Evolutionary conservation across 73 alveolate genomes (phyloP).

Genomic region (Tetrahymena malaccensis): DNA sequence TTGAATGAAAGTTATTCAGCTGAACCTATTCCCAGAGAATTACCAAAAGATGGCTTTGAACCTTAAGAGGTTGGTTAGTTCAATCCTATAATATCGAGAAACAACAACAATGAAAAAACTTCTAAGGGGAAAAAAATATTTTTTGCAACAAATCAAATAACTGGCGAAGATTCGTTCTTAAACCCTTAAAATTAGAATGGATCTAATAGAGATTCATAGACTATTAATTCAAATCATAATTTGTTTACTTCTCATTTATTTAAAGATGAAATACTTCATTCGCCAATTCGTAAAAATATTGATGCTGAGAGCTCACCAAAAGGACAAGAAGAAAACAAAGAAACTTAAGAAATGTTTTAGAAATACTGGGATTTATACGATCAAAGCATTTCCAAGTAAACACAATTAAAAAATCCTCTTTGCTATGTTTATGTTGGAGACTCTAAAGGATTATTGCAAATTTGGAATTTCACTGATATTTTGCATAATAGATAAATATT

Average conservation of each 20-base stretch:
- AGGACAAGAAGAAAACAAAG: constrained; percentile 25
- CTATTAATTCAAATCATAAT: background rate
- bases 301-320: background rate
- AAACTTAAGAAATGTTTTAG: constrained; percentile 6
- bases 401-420: background rate
- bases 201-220: background rate
- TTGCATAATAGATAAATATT: constrained; percentile 7
- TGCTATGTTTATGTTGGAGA: constrained; percentile 59
- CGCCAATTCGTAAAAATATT: constrained; percentile 8
- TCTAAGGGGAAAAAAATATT: background rate
- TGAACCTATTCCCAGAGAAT: constrained; percentile 24
- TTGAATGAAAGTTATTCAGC: background rate
- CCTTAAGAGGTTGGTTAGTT: background rate
- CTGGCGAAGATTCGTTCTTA: background rate
- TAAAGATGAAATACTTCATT: background rate
- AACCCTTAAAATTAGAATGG: background rate
- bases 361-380: constrained; percentile 1
- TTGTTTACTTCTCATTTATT: background rate
- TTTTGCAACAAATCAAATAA: background rate
- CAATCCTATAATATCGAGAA: background rate
- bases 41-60: background rate
- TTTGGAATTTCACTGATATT: constrained; percentile 50
- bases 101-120: background rate
- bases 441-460: constrained; percentile 66
- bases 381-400: background rate